Evolutionary conservation across 352 stramenopile species (phyloP), one percentile per base, ranked within the genome.

Genomic region (Pythium inflatum): DNA sequence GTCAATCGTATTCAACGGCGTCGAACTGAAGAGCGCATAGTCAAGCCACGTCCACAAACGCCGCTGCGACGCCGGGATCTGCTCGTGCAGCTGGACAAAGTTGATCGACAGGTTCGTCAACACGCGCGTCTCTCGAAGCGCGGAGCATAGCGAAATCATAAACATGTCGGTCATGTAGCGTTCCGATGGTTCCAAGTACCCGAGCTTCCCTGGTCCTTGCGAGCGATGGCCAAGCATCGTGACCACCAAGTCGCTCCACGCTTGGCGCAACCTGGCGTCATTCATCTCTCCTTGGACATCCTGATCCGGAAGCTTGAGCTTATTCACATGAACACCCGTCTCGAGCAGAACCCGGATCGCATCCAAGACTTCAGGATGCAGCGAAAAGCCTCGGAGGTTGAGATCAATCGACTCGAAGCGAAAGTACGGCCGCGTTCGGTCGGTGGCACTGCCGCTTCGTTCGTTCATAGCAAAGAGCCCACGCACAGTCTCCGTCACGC

Each of bases 401-500:
- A 65, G 25, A 2, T 65, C 57, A 6, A 65, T 24, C 20, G 41
- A 54, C 18, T 65, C 57, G 31, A 64, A 31, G 20, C 38, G 38
- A n/a, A 64, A 64, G 11, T 49, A 34, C 34, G 40, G 34, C 2
- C 54, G 54, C 28, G 49, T 25, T 40, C 49, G 49, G 25, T 40
- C 27, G 40, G 12, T 25, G 3, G 40, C 40, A 24, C 14, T n/a
- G 49, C 18, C 4, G 49, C 28, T 40, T 14, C 18, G 25, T 27
- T 38, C 55, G 14, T 62, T 38, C 14, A 51, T 62, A 22, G 38
- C 34, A 25, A 62, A 20, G 3, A 62, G 22, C 25, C 38, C 55
- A 2, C 28, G 13, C 22, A 41, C 38, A 9, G 55, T 40, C 25
- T 62, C 6, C 5, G 41, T 53, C 13, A 53, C 41, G 13, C 55